Conservation (phyloP, 2,329 filamentous ascomycete genomes). For the Colletotrichum zoysiae region DNA sequence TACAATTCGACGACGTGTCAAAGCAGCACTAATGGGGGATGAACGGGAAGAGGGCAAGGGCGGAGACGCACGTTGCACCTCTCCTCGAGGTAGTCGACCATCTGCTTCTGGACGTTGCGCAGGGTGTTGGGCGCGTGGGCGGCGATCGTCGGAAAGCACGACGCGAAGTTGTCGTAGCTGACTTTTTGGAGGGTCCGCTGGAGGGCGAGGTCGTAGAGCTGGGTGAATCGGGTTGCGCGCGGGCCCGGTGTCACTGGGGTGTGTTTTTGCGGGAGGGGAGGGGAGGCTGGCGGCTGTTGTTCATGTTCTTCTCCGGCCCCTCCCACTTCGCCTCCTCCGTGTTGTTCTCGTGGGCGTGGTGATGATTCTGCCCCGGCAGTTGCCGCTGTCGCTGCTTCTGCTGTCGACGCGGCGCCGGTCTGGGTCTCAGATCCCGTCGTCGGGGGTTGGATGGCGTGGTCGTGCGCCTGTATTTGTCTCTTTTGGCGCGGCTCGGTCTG, state of each 20-base stretch:
- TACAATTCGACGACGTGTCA: neutral
- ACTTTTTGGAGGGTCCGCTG: slow-evolving; percentile 64
- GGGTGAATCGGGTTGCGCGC: slow-evolving; percentile 67
- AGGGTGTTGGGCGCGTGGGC: slow-evolving; percentile 63
- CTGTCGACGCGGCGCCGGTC: neutral
- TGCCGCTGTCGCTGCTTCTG: slow-evolving; percentile 12
- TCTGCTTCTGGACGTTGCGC: slow-evolving; percentile 67
- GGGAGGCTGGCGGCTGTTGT: slow-evolving; percentile 48
- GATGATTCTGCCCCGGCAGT: neutral
- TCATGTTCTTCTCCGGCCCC: neutral
- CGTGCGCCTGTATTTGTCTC: slow-evolving; percentile 3
- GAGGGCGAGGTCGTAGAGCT: slow-evolving; percentile 66
- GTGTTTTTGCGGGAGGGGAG: slow-evolving; percentile 57
- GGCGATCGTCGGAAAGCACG: slow-evolving; percentile 73
- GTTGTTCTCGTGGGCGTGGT: neutral
- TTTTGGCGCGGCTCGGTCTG: neutral
- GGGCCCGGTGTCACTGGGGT: slow-evolving; percentile 65
- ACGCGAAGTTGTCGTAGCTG: slow-evolving; percentile 67
- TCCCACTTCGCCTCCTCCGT: neutral
- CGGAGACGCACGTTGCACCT: slow-evolving; percentile 62
- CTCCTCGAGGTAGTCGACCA: slow-evolving; percentile 67
- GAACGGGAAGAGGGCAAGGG: neutral
- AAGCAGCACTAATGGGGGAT: neutral
- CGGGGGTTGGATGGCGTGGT: slow-evolving; percentile 5
- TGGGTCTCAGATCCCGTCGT: neutral